Percentiles rank a stretch among this genome's conserved stretches.
Evolutionary conservation across 2,329 filamentous ascomycete species (phyloP).

Genomic region (Claviceps digitariae): DNA sequence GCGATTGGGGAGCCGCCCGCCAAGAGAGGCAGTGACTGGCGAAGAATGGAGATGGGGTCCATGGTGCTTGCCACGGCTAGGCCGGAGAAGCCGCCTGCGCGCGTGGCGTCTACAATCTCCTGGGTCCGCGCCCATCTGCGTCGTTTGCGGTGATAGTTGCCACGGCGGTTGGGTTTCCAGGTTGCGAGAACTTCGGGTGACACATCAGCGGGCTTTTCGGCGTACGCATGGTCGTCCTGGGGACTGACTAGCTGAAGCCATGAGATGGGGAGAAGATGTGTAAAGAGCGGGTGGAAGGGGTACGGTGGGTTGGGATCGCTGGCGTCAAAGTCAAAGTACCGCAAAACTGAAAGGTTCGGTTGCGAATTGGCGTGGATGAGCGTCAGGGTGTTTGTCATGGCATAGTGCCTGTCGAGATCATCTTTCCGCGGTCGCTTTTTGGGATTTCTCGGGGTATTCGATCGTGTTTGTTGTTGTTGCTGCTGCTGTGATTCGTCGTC

Average conservation of each 20-base stretch:
- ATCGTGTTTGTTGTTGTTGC: neutral
- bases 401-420: slow-evolving; percentile 52
- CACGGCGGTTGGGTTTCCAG: slow-evolving; percentile 72
- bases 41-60: slow-evolving; percentile 65
- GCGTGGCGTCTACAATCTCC: slow-evolving; percentile 60
- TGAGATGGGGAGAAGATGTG: slow-evolving; percentile 68
- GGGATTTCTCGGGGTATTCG: slow-evolving; percentile 6
- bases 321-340: slow-evolving; percentile 78
- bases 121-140: slow-evolving; percentile 64
- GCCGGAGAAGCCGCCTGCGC: slow-evolving; percentile 66
- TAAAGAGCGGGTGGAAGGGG: slow-evolving; percentile 64
- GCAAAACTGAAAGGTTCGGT: slow-evolving; percentile 74
- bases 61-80: slow-evolving; percentile 72
- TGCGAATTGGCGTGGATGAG: slow-evolving; percentile 71
- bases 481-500: neutral
- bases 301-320: slow-evolving; percentile 44
- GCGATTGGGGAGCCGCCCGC: slow-evolving; percentile 73
- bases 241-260: slow-evolving; percentile 88
- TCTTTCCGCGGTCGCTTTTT: slow-evolving; percentile 21
- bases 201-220: slow-evolving; percentile 45
- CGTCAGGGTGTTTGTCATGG: slow-evolving; percentile 62
- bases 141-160: slow-evolving; percentile 79
- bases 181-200: slow-evolving; percentile 47
- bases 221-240: slow-evolving; percentile 58
- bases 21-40: slow-evolving; percentile 64